phyloP scores from a whole-genome alignment of 768 basidiomycete species.

The Epithele typhae region DNA sequence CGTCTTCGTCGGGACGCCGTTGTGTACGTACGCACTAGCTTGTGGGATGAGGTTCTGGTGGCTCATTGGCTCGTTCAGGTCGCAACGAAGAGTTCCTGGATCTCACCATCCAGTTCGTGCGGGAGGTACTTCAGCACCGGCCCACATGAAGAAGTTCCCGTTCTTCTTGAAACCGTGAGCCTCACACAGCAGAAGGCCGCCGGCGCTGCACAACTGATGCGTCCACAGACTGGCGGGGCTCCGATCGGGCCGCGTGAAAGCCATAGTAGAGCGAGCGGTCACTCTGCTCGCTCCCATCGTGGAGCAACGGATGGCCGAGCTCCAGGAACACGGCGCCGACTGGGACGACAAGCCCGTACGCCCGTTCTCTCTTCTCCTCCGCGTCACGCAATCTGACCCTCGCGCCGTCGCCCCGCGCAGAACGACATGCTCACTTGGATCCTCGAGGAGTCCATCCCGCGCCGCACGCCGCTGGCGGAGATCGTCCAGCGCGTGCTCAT shows the following conservation, averaged over 20 bases:
- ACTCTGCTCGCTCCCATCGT: slow-evolving; percentile 26
- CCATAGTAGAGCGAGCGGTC: slow-evolving; percentile 2
- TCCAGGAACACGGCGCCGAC: slow-evolving; percentile 9
- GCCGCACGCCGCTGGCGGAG: neutral
- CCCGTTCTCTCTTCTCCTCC: neutral
- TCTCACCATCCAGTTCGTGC: too few relatives aligned
- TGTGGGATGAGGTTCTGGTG: too few relatives aligned
- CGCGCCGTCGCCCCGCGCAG: neutral
- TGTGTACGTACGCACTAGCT: too few relatives aligned
- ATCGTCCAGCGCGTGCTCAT: neutral
- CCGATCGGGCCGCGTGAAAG: slow-evolving; percentile 3
- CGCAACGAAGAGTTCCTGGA: too few relatives aligned
- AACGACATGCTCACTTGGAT: neutral
- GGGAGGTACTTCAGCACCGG: too few relatives aligned
- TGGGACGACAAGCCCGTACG: slow-evolving; percentile 30
- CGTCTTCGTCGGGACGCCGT: too few relatives aligned
- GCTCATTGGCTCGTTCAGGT: too few relatives aligned
- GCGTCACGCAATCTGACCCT: neutral
- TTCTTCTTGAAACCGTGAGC: too few relatives aligned
- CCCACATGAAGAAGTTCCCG: too few relatives aligned
- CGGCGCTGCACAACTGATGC: too few relatives aligned
- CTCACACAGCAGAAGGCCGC: too few relatives aligned
- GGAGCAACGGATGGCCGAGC: slow-evolving; percentile 20
- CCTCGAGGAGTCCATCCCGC: neutral
- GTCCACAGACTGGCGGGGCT: slow-evolving; percentile 19